These are phyloP conservation scores for Fennellomyces sp. DNA, from an alignment of 371 early-diverging fungal genomes.

Conservation along the genomic window DNA sequence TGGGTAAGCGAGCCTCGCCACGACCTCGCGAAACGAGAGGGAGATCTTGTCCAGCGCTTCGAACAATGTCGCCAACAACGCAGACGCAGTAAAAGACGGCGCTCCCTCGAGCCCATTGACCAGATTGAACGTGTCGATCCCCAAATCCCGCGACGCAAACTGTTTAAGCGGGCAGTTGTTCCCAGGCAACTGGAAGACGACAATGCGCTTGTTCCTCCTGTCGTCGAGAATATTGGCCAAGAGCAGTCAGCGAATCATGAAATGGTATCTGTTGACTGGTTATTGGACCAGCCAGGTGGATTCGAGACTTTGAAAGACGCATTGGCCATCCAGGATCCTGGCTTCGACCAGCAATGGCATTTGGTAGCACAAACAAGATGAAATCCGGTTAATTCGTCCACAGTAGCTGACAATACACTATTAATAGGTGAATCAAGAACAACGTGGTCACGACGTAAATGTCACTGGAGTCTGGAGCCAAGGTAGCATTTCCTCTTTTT, in stretches of 20 bases:
- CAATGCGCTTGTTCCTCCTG: constrained; percentile 21
- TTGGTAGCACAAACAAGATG: constrained; percentile 14
- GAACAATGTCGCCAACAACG: constrained; percentile 14
- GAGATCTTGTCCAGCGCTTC: constrained; percentile 11
- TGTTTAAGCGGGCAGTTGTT: constrained; percentile 36
- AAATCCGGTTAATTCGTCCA: not conserved
- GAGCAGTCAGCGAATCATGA: constrained; percentile 18
- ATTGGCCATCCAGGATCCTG: constrained; percentile 74
- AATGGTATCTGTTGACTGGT: not conserved
- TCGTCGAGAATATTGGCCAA: constrained; percentile 20
- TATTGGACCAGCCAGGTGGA: constrained; percentile 18
- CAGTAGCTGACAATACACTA: not conserved
- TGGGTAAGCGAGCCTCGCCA: constrained; percentile 51
- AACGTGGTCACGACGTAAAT: constrained; percentile 86
- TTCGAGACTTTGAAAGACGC: constrained; percentile 17
- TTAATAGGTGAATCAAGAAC: constrained; percentile 67
- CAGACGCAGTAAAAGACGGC: constrained; percentile 10
- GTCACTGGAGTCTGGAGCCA: constrained; percentile 92
- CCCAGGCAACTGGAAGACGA: constrained; percentile 16
- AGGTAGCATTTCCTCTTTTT: constrained; percentile 40
- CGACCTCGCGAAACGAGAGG: constrained; percentile 12
- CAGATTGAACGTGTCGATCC: constrained; percentile 27
- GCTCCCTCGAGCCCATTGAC: constrained; percentile 11
- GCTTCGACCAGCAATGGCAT: constrained; percentile 59
- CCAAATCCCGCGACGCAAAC: constrained; percentile 32